phyloP scores from a whole-genome alignment of 1,284 basidiomycete genomes.

The Cutaneotrichosporon sp. region DNA sequence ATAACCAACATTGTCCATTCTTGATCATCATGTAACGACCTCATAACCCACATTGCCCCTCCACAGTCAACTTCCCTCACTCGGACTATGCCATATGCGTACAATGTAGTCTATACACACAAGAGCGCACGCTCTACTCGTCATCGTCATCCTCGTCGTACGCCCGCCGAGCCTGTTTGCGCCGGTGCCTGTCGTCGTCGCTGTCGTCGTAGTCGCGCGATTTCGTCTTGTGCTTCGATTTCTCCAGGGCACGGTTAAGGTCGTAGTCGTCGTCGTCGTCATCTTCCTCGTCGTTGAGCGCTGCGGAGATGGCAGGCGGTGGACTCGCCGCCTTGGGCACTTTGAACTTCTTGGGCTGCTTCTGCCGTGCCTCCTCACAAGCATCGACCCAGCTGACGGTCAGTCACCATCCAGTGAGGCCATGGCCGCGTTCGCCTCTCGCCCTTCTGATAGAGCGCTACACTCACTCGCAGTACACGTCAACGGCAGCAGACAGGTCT shows the following conservation, averaged over 20 bases:
- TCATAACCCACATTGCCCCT: background rate
- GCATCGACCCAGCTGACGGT: slow-evolving; percentile 50
- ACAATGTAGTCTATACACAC: slow-evolving; percentile 20
- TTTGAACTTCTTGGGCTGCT: slow-evolving; percentile 37
- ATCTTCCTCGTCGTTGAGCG: slow-evolving; percentile 60
- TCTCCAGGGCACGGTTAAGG: slow-evolving; percentile 7
- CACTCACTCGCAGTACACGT: slow-evolving; percentile 50
- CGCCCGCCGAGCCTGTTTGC: slow-evolving; percentile 16
- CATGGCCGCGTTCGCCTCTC: too few species aligned
- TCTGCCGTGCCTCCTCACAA: slow-evolving; percentile 45
- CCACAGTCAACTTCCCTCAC: background rate
- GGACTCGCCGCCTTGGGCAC: slow-evolving; percentile 7
- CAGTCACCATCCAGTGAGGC: background rate
- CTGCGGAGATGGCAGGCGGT: slow-evolving; percentile 35
- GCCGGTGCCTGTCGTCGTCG: slow-evolving; percentile 15
- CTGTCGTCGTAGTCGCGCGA: slow-evolving; percentile 27
- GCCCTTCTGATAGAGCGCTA: too few species aligned
- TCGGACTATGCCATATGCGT: slow-evolving; percentile 16
- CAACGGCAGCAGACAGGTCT: slow-evolving; percentile 49
- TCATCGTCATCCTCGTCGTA: slow-evolving; percentile 26
- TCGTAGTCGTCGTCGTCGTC: slow-evolving; percentile 64
- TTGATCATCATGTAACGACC: background rate
- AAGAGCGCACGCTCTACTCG: slow-evolving; percentile 12
- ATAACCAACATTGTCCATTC: background rate
- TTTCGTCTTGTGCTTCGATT: slow-evolving; percentile 6